Evolutionary conservation across 177 flowering plant species (phyloP), one percentile per base, ranked within the genome.

Genomic region (Vitis hybrid): DNA sequence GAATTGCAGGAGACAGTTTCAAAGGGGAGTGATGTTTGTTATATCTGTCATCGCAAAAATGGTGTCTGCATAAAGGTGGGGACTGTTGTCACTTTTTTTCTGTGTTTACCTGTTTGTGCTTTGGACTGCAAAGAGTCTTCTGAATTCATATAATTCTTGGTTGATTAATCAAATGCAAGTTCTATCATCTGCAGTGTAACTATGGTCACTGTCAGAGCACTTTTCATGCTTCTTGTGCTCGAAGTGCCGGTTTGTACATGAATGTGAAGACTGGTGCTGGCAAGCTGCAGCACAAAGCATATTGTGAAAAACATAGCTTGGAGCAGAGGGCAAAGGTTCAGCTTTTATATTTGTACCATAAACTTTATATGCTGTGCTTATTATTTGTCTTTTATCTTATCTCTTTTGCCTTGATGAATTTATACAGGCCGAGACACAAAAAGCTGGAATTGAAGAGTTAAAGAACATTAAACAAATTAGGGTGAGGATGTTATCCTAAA

Each of bases 181-280:
- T 68, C 67, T 23, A 17, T 48, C 64, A 52, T 55, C 18, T 81
- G 74, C 91, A 96, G 99, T 96, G 99, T 77, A 85, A 78, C 74
- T 89, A 82, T 81, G 99, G 93, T 5, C 82, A 89, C 73, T 96
- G 99, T 79, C 94, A 87, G 73, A 80, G 81, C 60, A 82, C 91
- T 51, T 96, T 96, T 79, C 98, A 96, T 82, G 97, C 99, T 0
- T 75, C 86, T 19, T 96, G 99, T 82, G 97, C 92, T 66, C 88
- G 91, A 85, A 84, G 80, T 80, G 84, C 89, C 76, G 93, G 93
- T 64, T 81, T 84, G 60, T 88, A 76, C 79, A 87, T 93, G 94
- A 86, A 73, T 80, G 76, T 83, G 52, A 91, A 79, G 82, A 72
- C 81, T 66, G 71, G 45, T 78, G 89, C 82, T 66, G 89, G 90